Evolutionary conservation across 306 rosid species (phyloP).

Genomic region (Gillenia trifoliata): DNA sequence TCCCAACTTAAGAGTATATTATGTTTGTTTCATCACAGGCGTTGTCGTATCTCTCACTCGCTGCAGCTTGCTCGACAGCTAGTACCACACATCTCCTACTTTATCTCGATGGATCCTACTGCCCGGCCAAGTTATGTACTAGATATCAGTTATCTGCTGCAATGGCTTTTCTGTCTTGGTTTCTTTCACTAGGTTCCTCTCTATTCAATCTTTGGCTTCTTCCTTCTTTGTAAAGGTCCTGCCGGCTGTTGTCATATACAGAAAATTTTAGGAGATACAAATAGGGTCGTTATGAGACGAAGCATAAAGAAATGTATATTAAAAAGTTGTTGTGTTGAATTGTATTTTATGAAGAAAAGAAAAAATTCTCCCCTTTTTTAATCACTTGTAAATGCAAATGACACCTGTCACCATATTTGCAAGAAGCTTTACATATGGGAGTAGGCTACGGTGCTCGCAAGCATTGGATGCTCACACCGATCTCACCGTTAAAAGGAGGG

Average conservation of each 20-base stretch:
- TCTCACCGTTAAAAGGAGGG: too few relatives aligned
- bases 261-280: constrained; percentile 10
- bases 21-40: constrained; percentile 39
- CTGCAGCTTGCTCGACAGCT: constrained; percentile 81
- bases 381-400: neutral
- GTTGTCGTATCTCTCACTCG: constrained; percentile 60
- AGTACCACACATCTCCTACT: constrained; percentile 54
- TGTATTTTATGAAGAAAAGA: neutral
- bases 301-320: constrained; percentile 8
- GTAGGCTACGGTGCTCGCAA: too few relatives aligned
- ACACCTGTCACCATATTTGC: neutral
- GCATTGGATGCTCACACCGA: too few relatives aligned
- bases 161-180: constrained; percentile 93
- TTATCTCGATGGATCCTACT: constrained; percentile 33
- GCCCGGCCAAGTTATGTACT: constrained; percentile 51
- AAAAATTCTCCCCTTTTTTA: too few relatives aligned
- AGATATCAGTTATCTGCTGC: constrained; percentile 78
- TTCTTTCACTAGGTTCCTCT: constrained; percentile 58
- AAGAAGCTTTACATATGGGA: neutral
- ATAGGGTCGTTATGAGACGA: neutral
- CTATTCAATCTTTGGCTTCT: constrained; percentile 85
- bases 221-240: constrained; percentile 41
- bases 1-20: neutral
- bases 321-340: neutral
- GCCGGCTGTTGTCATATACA: constrained; percentile 10